These are phyloP conservation scores for Talaromyces thailandensis DNA, from an alignment of 495 filamentous ascomycete genomes.

Conservation along the genomic window DNA sequence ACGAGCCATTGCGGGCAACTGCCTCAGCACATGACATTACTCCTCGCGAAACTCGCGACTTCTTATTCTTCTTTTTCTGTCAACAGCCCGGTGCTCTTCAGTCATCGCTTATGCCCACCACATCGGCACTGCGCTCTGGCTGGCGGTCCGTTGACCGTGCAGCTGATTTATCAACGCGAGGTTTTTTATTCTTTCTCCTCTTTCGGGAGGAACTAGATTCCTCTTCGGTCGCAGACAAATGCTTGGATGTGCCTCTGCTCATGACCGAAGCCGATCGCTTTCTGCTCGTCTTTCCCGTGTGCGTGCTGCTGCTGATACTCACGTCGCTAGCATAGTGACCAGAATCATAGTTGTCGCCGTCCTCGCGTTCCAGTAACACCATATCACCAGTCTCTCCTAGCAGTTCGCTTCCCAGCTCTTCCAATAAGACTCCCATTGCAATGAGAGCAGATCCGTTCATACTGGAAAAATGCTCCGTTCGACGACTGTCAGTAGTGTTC, in stretches of 20 bases:
- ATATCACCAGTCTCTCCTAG: conserved; percentile 67
- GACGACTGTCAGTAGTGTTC: conserved; percentile 21
- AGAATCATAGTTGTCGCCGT: conserved; percentile 13
- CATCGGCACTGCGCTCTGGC: not conserved
- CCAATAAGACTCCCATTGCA: conserved; percentile 71
- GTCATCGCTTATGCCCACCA: not conserved
- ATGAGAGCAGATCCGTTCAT: conserved; percentile 83
- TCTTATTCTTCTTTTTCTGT: not conserved
- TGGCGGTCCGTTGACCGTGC: not conserved
- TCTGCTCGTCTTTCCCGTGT: not conserved
- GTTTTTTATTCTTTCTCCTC: conserved; percentile 5
- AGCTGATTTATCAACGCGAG: not conserved
- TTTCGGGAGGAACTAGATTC: conserved; percentile 3
- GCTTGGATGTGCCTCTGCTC: not conserved
- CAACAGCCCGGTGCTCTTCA: not conserved
- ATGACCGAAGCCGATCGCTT: conserved; percentile 2
- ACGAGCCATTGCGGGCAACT: not conserved
- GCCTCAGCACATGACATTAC: not conserved
- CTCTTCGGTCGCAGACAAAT: not conserved
- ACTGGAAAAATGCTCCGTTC: conserved; percentile 46
- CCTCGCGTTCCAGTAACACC: conserved; percentile 60
- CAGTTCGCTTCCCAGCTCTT: conserved; percentile 57
- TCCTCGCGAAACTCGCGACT: not conserved
- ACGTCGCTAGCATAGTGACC: conserved; percentile 1
- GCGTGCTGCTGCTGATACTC: not conserved